Evolutionary conservation across 805 yeast genomes (phyloP).

Genomic region (Lachancea thermotolerans): DNA sequence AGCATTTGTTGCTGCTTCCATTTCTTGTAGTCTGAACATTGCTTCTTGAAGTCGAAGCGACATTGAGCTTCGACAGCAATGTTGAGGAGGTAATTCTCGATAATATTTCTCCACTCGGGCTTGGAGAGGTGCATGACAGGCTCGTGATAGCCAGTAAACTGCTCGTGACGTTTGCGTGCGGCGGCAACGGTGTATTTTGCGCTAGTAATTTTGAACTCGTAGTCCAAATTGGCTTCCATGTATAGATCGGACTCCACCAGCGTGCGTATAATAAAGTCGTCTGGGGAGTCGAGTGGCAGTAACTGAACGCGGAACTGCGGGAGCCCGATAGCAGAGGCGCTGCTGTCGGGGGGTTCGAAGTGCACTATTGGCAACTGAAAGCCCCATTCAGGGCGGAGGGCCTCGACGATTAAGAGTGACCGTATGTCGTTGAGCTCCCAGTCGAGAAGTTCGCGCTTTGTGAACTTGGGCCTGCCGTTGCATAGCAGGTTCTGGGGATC

Average conservation of each 20-base stretch:
- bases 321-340: slow-evolving; percentile 4
- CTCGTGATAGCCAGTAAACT: slow-evolving; percentile 20
- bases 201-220: slow-evolving; percentile 47
- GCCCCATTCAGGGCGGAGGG: slow-evolving; percentile 49
- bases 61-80: slow-evolving; percentile 68
- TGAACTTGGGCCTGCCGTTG: slow-evolving; percentile 57
- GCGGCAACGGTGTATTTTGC: slow-evolving; percentile 56
- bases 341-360: slow-evolving; percentile 10
- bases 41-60: slow-evolving; percentile 52
- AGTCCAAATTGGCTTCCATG: slow-evolving; percentile 52
- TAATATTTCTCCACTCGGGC: slow-evolving; percentile 67
- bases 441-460: slow-evolving; percentile 54
- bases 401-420: slow-evolving; percentile 50
- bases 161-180: slow-evolving; percentile 46
- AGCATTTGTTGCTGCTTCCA: slow-evolving; percentile 31
- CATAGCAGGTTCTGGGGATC: slow-evolving; percentile 37
- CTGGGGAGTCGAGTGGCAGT: slow-evolving; percentile 48
- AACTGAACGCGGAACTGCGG: slow-evolving; percentile 39
- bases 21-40: slow-evolving; percentile 42
- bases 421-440: slow-evolving; percentile 70
- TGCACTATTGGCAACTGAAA: slow-evolving; percentile 41
- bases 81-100: slow-evolving; percentile 60
- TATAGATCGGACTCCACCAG: slow-evolving; percentile 59
- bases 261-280: slow-evolving; percentile 40
- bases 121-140: slow-evolving; percentile 36